Percentiles rank a stretch among this genome's conserved stretches.
Conservation (phyloP, 2,329 filamentous ascomycete species). For the Colletotrichum shisoi region DNA sequence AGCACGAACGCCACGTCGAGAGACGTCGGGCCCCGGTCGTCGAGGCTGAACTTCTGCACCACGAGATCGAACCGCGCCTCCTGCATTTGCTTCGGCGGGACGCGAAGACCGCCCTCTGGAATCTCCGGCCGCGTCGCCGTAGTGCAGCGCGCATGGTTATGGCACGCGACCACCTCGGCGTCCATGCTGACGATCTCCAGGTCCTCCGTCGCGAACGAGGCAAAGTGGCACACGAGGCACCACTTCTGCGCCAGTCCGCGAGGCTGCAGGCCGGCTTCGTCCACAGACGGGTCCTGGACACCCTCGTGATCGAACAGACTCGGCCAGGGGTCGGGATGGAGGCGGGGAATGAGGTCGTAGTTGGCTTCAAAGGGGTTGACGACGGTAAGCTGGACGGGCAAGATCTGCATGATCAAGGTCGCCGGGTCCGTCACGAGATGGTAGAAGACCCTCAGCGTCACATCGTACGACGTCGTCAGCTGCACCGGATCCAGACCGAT, state of each 20-base stretch:
- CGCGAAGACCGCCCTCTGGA: slow-evolving; percentile 55
- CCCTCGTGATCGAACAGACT: slow-evolving; percentile 77
- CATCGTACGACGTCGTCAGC: slow-evolving; percentile 65
- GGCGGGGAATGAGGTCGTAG: slow-evolving; percentile 82
- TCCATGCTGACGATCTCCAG: slow-evolving; percentile 70
- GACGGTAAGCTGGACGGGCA: slow-evolving; percentile 74
- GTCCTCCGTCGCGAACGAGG: slow-evolving; percentile 79
- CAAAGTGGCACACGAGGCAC: slow-evolving; percentile 75
- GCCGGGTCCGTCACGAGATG: slow-evolving; percentile 79
- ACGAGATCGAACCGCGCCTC: slow-evolving; percentile 77
- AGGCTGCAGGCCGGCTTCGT: slow-evolving; percentile 45
- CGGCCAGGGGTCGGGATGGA: slow-evolving; percentile 84
- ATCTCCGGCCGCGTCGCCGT: slow-evolving; percentile 52
- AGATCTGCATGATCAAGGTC: slow-evolving; percentile 79
- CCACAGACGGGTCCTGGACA: slow-evolving; percentile 49
- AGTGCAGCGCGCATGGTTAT: slow-evolving; percentile 69
- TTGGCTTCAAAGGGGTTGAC: slow-evolving; percentile 89
- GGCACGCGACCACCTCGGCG: slow-evolving; percentile 66
- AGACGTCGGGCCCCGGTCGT: slow-evolving; percentile 78
- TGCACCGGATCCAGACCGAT: slow-evolving; percentile 61
- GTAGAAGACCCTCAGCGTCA: slow-evolving; percentile 79
- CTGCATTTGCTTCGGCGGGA: slow-evolving; percentile 73
- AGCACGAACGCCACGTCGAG: slow-evolving; percentile 80
- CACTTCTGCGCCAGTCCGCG: slow-evolving; percentile 80
- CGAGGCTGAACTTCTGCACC: slow-evolving; percentile 78